A percentile compares a stretch with the other conserved stretches of the same genome.
phyloP scores from a whole-genome alignment of 208 protist species.

The Leishmania turanica region DNA sequence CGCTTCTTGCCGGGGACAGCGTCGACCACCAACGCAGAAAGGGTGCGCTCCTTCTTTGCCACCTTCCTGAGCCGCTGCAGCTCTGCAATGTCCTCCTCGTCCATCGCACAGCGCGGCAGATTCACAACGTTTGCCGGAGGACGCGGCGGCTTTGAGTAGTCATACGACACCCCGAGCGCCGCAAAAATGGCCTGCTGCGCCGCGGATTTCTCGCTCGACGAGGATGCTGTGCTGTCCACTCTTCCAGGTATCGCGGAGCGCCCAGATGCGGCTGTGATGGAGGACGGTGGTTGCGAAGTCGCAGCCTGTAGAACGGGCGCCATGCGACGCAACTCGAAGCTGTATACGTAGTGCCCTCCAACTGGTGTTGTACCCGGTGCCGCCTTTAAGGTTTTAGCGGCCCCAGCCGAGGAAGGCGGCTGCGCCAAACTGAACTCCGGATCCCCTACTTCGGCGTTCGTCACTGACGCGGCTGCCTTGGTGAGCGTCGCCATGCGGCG shows the following conservation, averaged over 20 bases:
- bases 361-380: background rate
- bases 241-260: background rate
- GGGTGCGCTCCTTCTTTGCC: constrained; percentile 51
- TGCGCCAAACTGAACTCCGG: constrained; percentile 8
- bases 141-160: constrained; percentile 38
- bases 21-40: background rate
- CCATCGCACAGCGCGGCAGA: constrained; percentile 29
- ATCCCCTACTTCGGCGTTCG: constrained; percentile 11
- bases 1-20: background rate
- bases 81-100: constrained; percentile 46
- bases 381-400: background rate
- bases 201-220: background rate
- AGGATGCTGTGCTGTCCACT: background rate
- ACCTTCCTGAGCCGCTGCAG: constrained; percentile 37
- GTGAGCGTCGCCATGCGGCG: constrained; percentile 20
- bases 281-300: no score
- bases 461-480: constrained; percentile 7
- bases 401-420: background rate
- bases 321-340: constrained; percentile 91
- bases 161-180: constrained; percentile 53
- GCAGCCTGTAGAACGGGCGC: constrained; percentile 47
- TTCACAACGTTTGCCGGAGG: constrained; percentile 24
- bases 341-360: constrained; percentile 55
- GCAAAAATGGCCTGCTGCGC: constrained; percentile 34
- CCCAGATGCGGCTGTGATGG: background rate